Conservation (phyloP, 768 basidiomycete genomes). For the Neoboletus magnificus region DNA sequence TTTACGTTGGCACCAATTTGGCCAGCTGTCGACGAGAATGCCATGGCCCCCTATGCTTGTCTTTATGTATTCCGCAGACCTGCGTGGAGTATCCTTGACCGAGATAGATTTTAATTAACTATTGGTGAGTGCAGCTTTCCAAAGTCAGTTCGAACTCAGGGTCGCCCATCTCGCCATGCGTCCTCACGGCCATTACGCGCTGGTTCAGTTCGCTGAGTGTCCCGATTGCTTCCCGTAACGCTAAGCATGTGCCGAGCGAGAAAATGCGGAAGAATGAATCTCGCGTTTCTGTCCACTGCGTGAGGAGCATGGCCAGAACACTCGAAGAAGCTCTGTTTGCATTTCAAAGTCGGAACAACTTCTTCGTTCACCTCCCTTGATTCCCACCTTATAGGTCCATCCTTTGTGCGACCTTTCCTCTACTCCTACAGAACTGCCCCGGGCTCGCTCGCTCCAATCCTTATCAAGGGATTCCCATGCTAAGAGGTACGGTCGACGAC, state of each 20-base stretch:
- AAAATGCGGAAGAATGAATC: constrained; percentile 36
- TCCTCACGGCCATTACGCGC: constrained; percentile 37
- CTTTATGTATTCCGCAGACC: constrained; percentile 37
- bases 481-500: constrained; percentile 31
- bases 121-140: constrained; percentile 22
- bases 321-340: constrained; percentile 32
- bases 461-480: constrained; percentile 28
- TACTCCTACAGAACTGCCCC: constrained; percentile 21
- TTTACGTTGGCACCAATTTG: constrained; percentile 31
- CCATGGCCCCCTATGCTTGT: constrained; percentile 32
- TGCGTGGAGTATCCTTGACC: constrained; percentile 33
- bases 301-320: constrained; percentile 35
- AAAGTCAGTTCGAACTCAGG: constrained; percentile 25
- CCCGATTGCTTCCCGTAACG: constrained; percentile 34
- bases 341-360: constrained; percentile 34
- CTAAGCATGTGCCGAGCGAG: constrained; percentile 28
- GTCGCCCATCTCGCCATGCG: constrained; percentile 27
- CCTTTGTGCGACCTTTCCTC: constrained; percentile 15
- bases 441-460: constrained; percentile 17
- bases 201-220: constrained; percentile 36
- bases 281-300: constrained; percentile 33
- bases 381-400: constrained; percentile 30
- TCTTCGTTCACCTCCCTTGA: constrained; percentile 26
- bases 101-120: constrained; percentile 35
- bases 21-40: constrained; percentile 20